Conservation (phyloP, 176 grass and related monocot species). For the Sorghum bicolor region Sorghum_bicolor_NCBIv3 NC_012876.2:58667001-58667500, state of each 20-base stretch:
- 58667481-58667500: neutral
- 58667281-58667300: too few species aligned
- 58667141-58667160: neutral
- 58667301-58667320: too few species aligned
- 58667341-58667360: too few species aligned
- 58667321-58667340: too few species aligned
- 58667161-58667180: neutral
- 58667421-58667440: neutral
- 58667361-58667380: too few species aligned
- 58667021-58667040: neutral
- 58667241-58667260: neutral
- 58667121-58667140: too few species aligned
- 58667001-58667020: neutral
- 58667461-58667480: neutral
- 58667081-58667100: too few species aligned
- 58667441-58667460: neutral
- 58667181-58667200: neutral
- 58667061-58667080: neutral
- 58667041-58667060: neutral
- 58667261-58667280: neutral
- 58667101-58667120: too few species aligned
- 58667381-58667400: too few species aligned
- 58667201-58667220: neutral
- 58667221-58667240: neutral
- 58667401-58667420: too few species aligned